A percentile compares a stretch with the other conserved stretches of the same genome.
Conservation (phyloP, 805 yeast genomes). For the Sugiyamaella floridensis region DNA sequence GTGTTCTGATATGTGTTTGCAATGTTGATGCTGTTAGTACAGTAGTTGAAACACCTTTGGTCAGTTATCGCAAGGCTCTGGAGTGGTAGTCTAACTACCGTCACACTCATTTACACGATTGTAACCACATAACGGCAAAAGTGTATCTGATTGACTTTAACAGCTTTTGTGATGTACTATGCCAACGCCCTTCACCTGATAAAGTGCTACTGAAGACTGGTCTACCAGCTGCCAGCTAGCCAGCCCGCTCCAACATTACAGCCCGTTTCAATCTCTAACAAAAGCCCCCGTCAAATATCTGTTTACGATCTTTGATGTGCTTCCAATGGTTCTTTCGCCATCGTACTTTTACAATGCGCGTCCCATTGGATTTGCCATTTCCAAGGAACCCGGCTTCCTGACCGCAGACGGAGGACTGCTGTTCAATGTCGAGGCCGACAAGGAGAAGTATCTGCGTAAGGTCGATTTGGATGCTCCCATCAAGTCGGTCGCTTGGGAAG, state of each 20-base stretch:
- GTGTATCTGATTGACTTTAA: too few relatives aligned
- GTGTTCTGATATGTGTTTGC: too few relatives aligned
- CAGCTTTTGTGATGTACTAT: too few relatives aligned
- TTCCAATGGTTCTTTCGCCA: constrained; percentile 78
- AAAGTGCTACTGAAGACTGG: too few relatives aligned
- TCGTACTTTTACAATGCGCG: constrained; percentile 57
- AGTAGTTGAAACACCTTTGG: too few relatives aligned
- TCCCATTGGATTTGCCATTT: constrained; percentile 61
- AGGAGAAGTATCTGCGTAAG: constrained; percentile 38
- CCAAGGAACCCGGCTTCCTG: constrained; percentile 67
- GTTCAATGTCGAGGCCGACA: constrained; percentile 53
- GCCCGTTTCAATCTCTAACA: not conserved
- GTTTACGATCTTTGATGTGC: constrained; percentile 49
- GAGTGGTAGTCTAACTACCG: too few relatives aligned
- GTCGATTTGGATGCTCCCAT: constrained; percentile 46
- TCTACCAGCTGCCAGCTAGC: not conserved
- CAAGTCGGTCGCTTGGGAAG: constrained; percentile 71
- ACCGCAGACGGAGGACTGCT: constrained; percentile 78
- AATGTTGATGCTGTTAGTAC: too few relatives aligned
- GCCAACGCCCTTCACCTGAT: too few relatives aligned
- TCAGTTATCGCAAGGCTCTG: too few relatives aligned
- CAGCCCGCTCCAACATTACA: not conserved
- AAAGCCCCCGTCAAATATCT: constrained; percentile 50
- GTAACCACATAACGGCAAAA: too few relatives aligned
- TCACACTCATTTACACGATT: too few relatives aligned